Evolutionary conservation across 768 basidiomycete genomes (phyloP).

Genomic region (Suillus subalutaceus): DNA sequence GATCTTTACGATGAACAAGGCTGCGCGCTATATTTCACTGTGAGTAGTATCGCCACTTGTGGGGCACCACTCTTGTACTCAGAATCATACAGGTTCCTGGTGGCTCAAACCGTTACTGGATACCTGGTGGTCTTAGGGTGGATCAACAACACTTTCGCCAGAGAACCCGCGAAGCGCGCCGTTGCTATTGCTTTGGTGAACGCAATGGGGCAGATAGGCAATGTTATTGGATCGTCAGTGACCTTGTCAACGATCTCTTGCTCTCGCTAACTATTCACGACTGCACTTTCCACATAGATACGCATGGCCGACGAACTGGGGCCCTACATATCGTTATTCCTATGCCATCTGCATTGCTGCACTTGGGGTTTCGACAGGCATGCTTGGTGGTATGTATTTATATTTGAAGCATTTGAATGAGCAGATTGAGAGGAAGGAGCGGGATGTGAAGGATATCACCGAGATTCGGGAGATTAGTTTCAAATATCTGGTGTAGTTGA

Average conservation of each 20-base stretch:
- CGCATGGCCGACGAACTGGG: background rate
- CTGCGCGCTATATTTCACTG: background rate
- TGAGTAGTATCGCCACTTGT: background rate
- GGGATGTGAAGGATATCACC: background rate
- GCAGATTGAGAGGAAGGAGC: background rate
- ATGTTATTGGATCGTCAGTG: background rate
- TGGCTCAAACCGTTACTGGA: background rate
- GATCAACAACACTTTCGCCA: background rate
- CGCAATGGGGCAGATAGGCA: background rate
- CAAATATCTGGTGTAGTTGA: background rate
- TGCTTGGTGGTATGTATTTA: background rate
- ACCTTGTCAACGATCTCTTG: background rate
- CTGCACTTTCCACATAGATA: background rate
- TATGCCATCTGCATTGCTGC: background rate
- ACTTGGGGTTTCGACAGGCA: background rate
- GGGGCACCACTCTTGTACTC: background rate
- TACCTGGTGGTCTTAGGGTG: background rate
- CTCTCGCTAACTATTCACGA: background rate
- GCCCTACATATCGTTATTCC: slow-evolving; percentile 5
- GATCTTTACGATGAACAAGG: background rate
- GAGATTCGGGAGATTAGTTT: background rate
- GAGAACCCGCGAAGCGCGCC: slow-evolving; percentile 2
- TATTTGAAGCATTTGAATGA: background rate
- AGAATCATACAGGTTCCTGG: background rate
- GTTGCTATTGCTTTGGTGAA: background rate